A percentile compares a stretch with the other conserved stretches of the same genome.
These are phyloP conservation scores for Podospora pseudoanserina DNA, from an alignment of 495 filamentous ascomycete species.

Conservation along the genomic window DNA sequence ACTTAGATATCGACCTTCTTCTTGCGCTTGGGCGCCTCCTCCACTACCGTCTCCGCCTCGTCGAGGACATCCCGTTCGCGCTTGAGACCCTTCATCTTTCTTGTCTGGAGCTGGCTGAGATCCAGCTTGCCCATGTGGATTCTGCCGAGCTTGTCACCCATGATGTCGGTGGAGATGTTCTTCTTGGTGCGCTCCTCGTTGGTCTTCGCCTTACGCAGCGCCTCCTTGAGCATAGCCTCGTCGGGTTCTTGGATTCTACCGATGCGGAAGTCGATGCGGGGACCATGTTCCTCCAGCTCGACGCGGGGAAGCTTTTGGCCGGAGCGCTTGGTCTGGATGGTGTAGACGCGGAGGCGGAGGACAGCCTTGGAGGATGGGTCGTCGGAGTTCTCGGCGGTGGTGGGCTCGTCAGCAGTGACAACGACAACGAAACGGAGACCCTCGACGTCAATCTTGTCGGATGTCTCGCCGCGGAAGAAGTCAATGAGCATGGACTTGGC, in stretches of 20 bases:
- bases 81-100: conserved; percentile 99
- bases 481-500: conserved; percentile 85
- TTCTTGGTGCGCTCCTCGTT: conserved; percentile 83
- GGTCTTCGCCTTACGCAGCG: conserved; percentile 74
- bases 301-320: conserved; percentile 84
- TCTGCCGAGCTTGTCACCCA: conserved; percentile 93
- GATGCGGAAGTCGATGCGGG: conserved; percentile 88
- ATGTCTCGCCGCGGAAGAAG: conserved; percentile 72
- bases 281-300: conserved; percentile 92
- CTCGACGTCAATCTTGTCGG: conserved; percentile 82
- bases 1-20: conserved; percentile 15
- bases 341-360: conserved; percentile 80
- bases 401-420: conserved; percentile 72
- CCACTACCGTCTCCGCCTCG: conserved; percentile 15
- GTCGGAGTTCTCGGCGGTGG: conserved; percentile 24
- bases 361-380: conserved; percentile 58
- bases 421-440: conserved; percentile 85
- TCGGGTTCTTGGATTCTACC: conserved; percentile 78
- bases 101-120: conserved; percentile 78
- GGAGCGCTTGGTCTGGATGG: conserved; percentile 77
- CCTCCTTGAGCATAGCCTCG: conserved; percentile 76
- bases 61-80: conserved; percentile 55
- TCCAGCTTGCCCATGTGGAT: conserved; percentile 93
- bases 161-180: conserved; percentile 84
- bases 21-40: conserved; percentile 22